These are phyloP conservation scores for Penicillium sp. DNA, from an alignment of 2,329 filamentous ascomycete species.

Conservation along the genomic window DNA sequence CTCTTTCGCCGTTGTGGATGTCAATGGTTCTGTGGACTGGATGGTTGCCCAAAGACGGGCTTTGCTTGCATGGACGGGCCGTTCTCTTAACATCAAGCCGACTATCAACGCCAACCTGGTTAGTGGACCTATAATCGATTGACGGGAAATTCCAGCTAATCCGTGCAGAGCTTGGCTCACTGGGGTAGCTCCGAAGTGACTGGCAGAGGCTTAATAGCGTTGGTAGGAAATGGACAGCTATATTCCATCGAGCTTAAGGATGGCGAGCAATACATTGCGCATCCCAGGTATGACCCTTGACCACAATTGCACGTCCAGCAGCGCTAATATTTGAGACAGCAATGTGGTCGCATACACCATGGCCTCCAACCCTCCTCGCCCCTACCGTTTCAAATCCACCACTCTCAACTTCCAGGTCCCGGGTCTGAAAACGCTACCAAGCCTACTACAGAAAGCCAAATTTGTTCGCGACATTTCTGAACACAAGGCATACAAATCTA, in stretches of 20 bases:
- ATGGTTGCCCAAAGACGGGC: constrained; percentile 84
- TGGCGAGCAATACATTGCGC: constrained; percentile 86
- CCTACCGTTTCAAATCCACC: constrained; percentile 83
- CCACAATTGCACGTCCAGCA: not conserved
- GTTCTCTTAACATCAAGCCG: constrained; percentile 74
- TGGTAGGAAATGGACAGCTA: constrained; percentile 83
- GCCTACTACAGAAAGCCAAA: constrained; percentile 65
- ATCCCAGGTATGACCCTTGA: constrained; percentile 60
- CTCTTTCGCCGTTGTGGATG: constrained; percentile 80
- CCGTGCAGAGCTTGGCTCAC: constrained; percentile 65
- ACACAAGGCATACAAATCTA: constrained; percentile 68
- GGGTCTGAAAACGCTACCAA: constrained; percentile 56
- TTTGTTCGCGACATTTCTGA: constrained; percentile 72
- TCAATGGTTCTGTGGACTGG: constrained; percentile 95
- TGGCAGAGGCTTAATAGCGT: constrained; percentile 79
- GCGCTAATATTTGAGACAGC: constrained; percentile 42
- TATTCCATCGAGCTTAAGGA: constrained; percentile 79
- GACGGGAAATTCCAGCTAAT: constrained; percentile 36
- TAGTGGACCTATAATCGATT: constrained; percentile 18
- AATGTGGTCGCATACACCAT: constrained; percentile 90
- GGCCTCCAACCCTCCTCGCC: constrained; percentile 68
- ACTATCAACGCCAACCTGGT: constrained; percentile 71
- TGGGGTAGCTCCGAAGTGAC: constrained; percentile 91
- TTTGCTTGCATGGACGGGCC: constrained; percentile 93
- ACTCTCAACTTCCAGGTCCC: constrained; percentile 76